A percentile compares a stretch with the other conserved stretches of the same genome.
Evolutionary conservation across 2,329 filamentous ascomycete species (phyloP).

Genomic region (Emergomyces orientalis): DNA sequence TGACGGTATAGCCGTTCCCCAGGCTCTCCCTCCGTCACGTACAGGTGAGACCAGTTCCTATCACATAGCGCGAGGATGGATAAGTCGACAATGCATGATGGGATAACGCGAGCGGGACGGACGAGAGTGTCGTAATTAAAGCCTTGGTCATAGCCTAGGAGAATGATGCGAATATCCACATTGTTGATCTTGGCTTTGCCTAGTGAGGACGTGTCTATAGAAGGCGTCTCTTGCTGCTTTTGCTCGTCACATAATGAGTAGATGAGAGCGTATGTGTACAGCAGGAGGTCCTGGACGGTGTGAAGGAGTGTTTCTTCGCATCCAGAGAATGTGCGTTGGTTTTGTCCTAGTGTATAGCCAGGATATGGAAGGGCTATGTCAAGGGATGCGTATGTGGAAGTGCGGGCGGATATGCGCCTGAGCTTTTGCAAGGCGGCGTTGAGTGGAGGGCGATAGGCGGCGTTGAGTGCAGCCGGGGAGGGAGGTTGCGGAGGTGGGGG

Average conservation of each 20-base stretch:
- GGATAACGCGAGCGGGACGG: neutral
- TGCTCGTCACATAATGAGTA: slow-evolving; percentile 6
- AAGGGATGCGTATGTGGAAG: neutral
- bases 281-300: slow-evolving; percentile 1
- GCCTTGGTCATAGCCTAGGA: slow-evolving; percentile 1
- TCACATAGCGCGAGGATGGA: slow-evolving; percentile 9
- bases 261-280: slow-evolving; percentile 7
- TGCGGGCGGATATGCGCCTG: neutral
- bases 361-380: slow-evolving; percentile 7
- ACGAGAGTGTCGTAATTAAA: slow-evolving; percentile 6
- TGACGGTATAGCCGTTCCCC: slow-evolving; percentile 10
- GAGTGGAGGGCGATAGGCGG: slow-evolving; percentile 6
- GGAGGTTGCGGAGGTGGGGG: slow-evolving; percentile 7
- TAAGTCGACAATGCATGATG: slow-evolving; percentile 9
- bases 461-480: slow-evolving; percentile 7
- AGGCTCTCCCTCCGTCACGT: slow-evolving; percentile 10
- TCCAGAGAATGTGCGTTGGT: slow-evolving; percentile 5
- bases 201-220: neutral
- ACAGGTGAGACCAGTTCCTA: slow-evolving; percentile 10
- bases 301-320: slow-evolving; percentile 1
- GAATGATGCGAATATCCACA: slow-evolving; percentile 3
- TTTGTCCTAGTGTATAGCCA: slow-evolving; percentile 1
- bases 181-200: neutral
- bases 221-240: neutral
- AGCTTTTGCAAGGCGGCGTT: slow-evolving; percentile 2